Percentiles rank a stretch among this genome's conserved stretches.
These are phyloP conservation scores for Phaeoacremonium minimum DNA, from an alignment of 2,329 filamentous ascomycete species.

Conservation along the genomic window DNA sequence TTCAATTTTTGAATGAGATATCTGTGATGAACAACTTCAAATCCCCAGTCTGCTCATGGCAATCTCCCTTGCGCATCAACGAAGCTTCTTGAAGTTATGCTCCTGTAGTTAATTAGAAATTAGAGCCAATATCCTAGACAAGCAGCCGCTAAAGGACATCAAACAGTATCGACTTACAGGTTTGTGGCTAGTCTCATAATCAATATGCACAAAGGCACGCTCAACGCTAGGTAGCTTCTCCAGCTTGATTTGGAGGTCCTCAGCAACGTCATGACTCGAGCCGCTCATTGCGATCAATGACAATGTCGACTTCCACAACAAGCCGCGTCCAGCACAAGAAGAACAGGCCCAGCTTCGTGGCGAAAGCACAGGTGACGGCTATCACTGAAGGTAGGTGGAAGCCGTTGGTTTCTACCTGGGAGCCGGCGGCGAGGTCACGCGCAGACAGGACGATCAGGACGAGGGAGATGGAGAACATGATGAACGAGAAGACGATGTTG, in stretches of 20 bases:
- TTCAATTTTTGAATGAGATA: too few relatives aligned
- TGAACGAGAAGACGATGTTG: slow-evolving; percentile 92
- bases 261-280: slow-evolving; percentile 86
- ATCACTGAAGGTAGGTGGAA: slow-evolving; percentile 83
- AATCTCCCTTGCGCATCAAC: too few relatives aligned
- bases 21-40: too few relatives aligned
- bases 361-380: slow-evolving; percentile 78
- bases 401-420: slow-evolving; percentile 45
- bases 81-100: too few relatives aligned
- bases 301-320: slow-evolving; percentile 92
- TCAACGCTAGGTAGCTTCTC: slow-evolving; percentile 90
- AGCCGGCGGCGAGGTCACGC: slow-evolving; percentile 57
- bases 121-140: too few relatives aligned
- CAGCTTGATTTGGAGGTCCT: slow-evolving; percentile 89
- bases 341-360: slow-evolving; percentile 77
- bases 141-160: too few relatives aligned
- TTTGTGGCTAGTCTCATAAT: slow-evolving; percentile 96
- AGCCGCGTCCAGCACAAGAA: slow-evolving; percentile 89
- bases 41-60: too few relatives aligned
- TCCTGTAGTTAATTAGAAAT: too few relatives aligned
- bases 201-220: slow-evolving; percentile 91
- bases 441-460: slow-evolving; percentile 87
- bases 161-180: slow-evolving; percentile 56
- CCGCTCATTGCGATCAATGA: slow-evolving; percentile 74
- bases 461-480: slow-evolving; percentile 89